Percentiles rank a stretch among this genome's conserved stretches.
These are phyloP conservation scores for Tulasnella sp. DNA, from an alignment of 768 basidiomycete species.

Conservation along the genomic window DNA sequence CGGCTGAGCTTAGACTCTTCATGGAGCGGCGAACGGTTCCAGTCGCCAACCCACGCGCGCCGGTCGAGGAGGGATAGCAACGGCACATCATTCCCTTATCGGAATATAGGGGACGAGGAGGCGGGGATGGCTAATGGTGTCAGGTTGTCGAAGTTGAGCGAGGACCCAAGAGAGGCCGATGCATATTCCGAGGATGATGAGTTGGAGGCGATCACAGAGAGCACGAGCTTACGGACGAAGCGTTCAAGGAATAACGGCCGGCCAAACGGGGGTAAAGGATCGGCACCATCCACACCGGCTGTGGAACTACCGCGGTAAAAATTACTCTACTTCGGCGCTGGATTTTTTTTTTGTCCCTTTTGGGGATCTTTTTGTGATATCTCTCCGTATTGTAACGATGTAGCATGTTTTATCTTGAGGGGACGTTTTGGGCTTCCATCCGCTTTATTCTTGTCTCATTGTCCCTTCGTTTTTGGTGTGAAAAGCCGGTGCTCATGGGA, in stretches of 20 bases:
- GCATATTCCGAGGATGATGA: constrained; percentile 1
- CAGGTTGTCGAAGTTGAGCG: constrained; percentile 5
- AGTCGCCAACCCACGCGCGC: no score
- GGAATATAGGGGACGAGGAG: constrained; percentile 2
- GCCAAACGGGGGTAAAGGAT: not conserved
- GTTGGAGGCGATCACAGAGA: not conserved
- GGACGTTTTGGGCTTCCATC: no score
- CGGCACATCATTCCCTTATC: constrained; percentile 1
- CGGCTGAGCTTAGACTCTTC: constrained; percentile 1
- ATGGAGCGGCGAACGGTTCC: constrained; percentile 7
- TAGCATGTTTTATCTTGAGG: no score
- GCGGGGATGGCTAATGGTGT: not conserved
- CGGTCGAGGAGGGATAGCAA: not conserved
- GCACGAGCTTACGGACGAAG: constrained; percentile 7
- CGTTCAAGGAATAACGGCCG: not conserved
- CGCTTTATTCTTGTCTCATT: no score
- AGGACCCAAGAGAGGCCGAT: constrained; percentile 5
- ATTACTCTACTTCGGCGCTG: no score
- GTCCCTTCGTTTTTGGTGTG: no score
- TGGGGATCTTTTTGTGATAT: no score
- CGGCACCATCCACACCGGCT: constrained; percentile 10
- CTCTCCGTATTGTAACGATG: no score
- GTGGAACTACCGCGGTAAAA: not conserved
- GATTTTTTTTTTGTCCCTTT: no score
- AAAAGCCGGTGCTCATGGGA: no score